A percentile compares a stretch with the other conserved stretches of the same genome.
Evolutionary conservation across 176 grass and related monocot species (phyloP).

Genomic region (Triticum turgidum): DNA sequence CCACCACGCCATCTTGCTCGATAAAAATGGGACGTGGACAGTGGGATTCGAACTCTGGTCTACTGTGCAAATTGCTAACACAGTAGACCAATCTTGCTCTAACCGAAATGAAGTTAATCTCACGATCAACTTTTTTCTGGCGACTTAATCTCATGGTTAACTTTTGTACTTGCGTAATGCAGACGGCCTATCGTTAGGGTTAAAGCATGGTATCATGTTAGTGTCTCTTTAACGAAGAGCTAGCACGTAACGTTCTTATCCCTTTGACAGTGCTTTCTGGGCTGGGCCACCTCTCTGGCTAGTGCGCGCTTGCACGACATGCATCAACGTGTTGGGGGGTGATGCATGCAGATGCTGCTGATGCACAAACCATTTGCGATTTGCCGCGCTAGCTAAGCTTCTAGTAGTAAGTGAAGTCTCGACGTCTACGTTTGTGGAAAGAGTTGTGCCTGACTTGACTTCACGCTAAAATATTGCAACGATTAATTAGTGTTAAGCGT

Average conservation of each 20-base stretch:
- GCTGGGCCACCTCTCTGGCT: not conserved
- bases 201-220: slow-evolving; percentile 20
- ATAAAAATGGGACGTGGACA: no score
- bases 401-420: not conserved
- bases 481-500: not conserved
- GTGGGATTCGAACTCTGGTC: no score
- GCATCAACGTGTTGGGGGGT: slow-evolving; percentile 19
- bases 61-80: no score
- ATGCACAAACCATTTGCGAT: slow-evolving; percentile 35
- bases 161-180: not conserved
- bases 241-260: slow-evolving; percentile 21
- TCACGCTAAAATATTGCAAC: slow-evolving; percentile 1
- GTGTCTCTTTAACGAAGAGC: slow-evolving; percentile 16
- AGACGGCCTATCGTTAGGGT: not conserved
- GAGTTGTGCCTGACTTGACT: slow-evolving; percentile 33
- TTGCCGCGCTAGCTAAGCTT: not conserved
- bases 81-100: no score
- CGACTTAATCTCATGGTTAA: not conserved
- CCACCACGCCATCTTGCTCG: no score
- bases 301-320: slow-evolving; percentile 22
- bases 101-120: not conserved
- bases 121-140: not conserved
- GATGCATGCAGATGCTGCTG: slow-evolving; percentile 22
- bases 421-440: slow-evolving; percentile 13
- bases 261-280: not conserved